These are phyloP conservation scores for Podospora sp. DNA, from an alignment of 495 filamentous ascomycete species.

Conservation along the genomic window DNA sequence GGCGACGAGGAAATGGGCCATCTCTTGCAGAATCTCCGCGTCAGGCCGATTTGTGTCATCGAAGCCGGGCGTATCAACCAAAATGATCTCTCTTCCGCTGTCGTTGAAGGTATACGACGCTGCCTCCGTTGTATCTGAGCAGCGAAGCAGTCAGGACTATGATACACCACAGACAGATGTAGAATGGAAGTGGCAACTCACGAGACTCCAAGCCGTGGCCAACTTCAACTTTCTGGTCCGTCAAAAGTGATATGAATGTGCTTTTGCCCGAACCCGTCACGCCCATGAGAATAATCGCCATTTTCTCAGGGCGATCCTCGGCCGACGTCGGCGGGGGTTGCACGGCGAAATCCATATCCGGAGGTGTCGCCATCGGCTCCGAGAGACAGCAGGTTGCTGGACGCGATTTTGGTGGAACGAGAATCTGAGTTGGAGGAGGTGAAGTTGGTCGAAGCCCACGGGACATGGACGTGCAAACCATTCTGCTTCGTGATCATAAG, in stretches of 20 bases:
- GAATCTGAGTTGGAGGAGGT: neutral
- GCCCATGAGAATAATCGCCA: slow-evolving; percentile 7
- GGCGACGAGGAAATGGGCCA: no score
- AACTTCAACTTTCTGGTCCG: neutral
- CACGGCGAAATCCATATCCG: neutral
- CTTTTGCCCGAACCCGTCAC: slow-evolving; percentile 7
- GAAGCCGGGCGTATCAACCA: slow-evolving; percentile 52
- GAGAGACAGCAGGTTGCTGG: neutral
- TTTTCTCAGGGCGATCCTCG: neutral
- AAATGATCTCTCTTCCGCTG: slow-evolving; percentile 4
- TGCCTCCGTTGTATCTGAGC: neutral
- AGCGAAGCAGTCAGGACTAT: no score
- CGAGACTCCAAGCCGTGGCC: slow-evolving; percentile 1
- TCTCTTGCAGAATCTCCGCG: no score
- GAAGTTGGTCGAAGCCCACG: no score
- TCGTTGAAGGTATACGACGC: neutral
- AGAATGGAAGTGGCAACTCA: neutral
- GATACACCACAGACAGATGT: neutral
- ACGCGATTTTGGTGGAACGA: neutral
- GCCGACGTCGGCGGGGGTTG: neutral
- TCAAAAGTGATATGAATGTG: slow-evolving; percentile 1
- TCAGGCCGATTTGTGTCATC: no score
- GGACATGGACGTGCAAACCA: no score
- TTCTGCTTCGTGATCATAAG: no score
- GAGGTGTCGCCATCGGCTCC: neutral